Evolutionary conservation across 78 protist genomes (phyloP), one percentile per base, ranked within the genome.

Genomic region (Mastigamoeba balamuthi): DNA sequence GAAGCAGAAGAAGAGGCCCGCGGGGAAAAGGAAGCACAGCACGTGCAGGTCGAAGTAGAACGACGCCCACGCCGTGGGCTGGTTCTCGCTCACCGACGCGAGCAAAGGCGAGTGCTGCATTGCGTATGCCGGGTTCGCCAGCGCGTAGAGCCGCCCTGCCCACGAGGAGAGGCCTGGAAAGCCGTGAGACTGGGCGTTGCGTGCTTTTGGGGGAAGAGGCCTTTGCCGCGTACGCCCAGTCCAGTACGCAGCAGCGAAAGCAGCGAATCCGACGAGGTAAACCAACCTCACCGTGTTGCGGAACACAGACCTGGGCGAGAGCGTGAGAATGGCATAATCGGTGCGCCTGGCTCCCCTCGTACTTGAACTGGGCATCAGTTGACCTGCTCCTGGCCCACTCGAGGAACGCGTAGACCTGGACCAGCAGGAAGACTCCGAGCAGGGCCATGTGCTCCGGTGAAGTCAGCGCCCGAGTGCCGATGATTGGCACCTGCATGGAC

Each of bases 61-160:
- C 4, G 96, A 87, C 0, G 95, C 79, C 97, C 97, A 94, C 25
- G 96, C 72, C 27, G 95, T 92, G 44, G 97, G 95, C 84, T 96
- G 99, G 78, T 98, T 99, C 84, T 98, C 99, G 0, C 97, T 88
- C 40, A 98, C 99, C 0, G 99, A 95, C 39, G 96, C 98, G 63
- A 96, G 92, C 80, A 98, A 94, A 67, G 99, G 98, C 53, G 95
- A 94, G 82, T 93, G 86, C 33, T 78, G 83, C 78, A 90, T 87
- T 58, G 99, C 99, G 72, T 96, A 96, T 27, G 94, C 86, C 27
- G 99, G 95, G 77, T 97, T 96, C 63, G 89, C 71, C 7, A 97
- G 84, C 27, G 94, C 74, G 83, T 90, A 91, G 92, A 95, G 92
- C 43, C 97, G 83, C 66, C 97, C 98, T 25, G 94, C 78, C 92